Base-by-base conservation (phyloP, 257 asterid species). In the Galeopsis tetrahit region DNA sequence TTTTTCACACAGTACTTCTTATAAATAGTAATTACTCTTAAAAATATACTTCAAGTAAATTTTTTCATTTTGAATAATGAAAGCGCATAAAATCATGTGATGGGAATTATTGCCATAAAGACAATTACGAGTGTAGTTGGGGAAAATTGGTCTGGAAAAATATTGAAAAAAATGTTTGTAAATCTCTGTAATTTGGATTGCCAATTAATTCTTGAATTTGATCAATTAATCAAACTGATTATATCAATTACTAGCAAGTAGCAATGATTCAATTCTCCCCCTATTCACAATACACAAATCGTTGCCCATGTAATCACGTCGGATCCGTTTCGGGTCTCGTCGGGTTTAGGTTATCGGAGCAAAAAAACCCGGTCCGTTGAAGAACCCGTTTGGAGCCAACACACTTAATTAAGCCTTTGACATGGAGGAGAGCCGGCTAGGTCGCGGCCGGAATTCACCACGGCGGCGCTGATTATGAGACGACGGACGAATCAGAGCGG, bases 401-500 rank as follows among this genome's bases (percentile, higher is more conserved):
- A 13, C 2, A 39, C 3, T 4, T 11, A 31, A 17, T 62, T 38
- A 76, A 10, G 68, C 65, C 35, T 31, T 63, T 7, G 82, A 70
- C 85, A 81, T 75, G 66, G 61, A 72, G 42, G 90, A 87, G 4
- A 87, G 78, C 40, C 89, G 83, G 82, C 85, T 87, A 10, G 86
- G 85, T 0, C 82, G 69, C 2, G 78, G 82, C 69, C 73, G 79
- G 70, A 87, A 87, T 67, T 78, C 80, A 7, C 75, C 79, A 2
- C 87, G 87, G 76, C 90, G 90, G 63, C 87, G 81, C 79, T 81
- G 87, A 35, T 79, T 69, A 28, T 81, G 87, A 0, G 93, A 87
- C 64, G 93, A 82, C 40, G 90, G 90, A 1, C 87, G 82, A 57
- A 83, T 80, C 79, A 87, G 68, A 1, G 89, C 81, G 17, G 93